These are phyloP conservation scores for Podaxis pistillaris DNA, from an alignment of 768 basidiomycete species.

Conservation along the genomic window DNA sequence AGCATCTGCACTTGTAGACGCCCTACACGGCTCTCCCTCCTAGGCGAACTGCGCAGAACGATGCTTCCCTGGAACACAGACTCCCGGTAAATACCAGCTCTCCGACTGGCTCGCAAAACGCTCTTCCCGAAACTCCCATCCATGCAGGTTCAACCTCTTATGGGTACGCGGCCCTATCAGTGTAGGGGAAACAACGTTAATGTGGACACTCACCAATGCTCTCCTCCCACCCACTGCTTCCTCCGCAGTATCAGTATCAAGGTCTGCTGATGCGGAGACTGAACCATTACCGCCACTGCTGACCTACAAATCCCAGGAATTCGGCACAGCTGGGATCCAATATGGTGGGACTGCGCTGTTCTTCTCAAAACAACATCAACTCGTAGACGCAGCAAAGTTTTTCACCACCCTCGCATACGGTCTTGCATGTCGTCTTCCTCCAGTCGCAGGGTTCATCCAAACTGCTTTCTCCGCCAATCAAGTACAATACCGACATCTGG, in stretches of 20 bases:
- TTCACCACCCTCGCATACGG: neutral
- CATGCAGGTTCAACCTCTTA: neutral
- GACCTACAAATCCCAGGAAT: neutral
- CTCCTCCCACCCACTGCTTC: neutral
- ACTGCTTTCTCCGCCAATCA: neutral
- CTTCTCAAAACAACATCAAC: neutral
- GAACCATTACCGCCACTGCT: neutral
- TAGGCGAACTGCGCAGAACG: too few species aligned
- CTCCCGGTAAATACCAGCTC: neutral
- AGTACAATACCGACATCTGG: neutral
- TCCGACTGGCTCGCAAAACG: neutral
- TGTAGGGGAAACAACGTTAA: slow-evolving; percentile 4
- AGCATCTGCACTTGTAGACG: neutral
- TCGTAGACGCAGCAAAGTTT: neutral
- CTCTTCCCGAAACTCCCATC: neutral
- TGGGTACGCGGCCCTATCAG: slow-evolving; percentile 2
- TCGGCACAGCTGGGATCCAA: neutral
- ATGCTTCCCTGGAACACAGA: neutral
- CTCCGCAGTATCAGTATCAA: neutral
- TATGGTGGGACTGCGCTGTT: neutral
- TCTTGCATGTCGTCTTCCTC: neutral
- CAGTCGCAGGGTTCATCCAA: slow-evolving; percentile 1
- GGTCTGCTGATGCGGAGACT: neutral
- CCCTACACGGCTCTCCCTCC: neutral
- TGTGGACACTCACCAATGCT: neutral